A percentile compares a stretch with the other conserved stretches of the same genome.
These are phyloP conservation scores for Hymenoscyphus occultus DNA, from an alignment of 2,329 filamentous ascomycete species.

Conservation along the genomic window DNA sequence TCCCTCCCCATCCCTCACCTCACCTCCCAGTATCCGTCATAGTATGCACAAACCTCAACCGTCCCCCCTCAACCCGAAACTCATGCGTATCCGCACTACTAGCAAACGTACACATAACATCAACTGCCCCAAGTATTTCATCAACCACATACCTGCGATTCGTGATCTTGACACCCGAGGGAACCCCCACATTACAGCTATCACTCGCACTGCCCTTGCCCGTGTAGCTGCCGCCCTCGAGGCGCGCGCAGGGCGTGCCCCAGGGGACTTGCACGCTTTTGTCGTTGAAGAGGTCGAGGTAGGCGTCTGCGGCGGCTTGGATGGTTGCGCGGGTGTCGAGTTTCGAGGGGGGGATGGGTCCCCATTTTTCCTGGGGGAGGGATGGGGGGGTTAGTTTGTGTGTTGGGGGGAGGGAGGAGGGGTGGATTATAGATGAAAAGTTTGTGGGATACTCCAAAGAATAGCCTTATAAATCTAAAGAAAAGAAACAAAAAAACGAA, in stretches of 20 bases:
- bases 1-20: neutral
- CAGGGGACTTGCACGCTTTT: slow-evolving; percentile 15
- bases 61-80: slow-evolving; percentile 19
- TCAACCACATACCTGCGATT: slow-evolving; percentile 23
- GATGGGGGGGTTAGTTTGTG: too few relatives aligned
- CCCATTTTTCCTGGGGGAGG: slow-evolving; percentile 12
- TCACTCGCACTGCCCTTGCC: slow-evolving; percentile 9
- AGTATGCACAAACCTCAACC: slow-evolving; percentile 23
- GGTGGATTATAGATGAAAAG: too few relatives aligned
- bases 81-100: slow-evolving; percentile 21
- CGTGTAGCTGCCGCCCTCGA: slow-evolving; percentile 23
- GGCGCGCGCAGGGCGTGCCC: slow-evolving; percentile 16
- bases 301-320: slow-evolving; percentile 20
- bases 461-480: too few relatives aligned
- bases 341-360: slow-evolving; percentile 11
- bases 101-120: slow-evolving; percentile 20
- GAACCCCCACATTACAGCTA: slow-evolving; percentile 18
- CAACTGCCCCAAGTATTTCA: slow-evolving; percentile 18
- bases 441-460: too few relatives aligned
- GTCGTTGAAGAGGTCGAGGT: slow-evolving; percentile 19
- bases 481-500: neutral
- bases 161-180: slow-evolving; percentile 10
- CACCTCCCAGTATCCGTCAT: slow-evolving; percentile 11
- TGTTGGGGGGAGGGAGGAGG: too few relatives aligned
- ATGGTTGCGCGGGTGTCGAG: slow-evolving; percentile 17